These are phyloP conservation scores for Tulasnella sp. DNA, from an alignment of 768 basidiomycete species.

Conservation along the genomic window DNA sequence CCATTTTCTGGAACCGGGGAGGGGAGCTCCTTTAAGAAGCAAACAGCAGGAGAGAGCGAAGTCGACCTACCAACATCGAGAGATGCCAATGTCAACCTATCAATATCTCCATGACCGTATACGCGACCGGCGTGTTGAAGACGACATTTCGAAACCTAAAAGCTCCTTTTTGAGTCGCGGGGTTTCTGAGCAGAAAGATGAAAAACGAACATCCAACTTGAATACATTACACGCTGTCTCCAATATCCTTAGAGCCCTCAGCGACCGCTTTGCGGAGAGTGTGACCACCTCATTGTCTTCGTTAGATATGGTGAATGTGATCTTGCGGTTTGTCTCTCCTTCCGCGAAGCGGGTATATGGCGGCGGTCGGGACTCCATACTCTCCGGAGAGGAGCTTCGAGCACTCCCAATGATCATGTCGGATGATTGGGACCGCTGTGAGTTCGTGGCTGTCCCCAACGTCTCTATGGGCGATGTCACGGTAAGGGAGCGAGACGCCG, in stretches of 20 bases:
- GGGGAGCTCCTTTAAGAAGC: neutral
- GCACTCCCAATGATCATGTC: neutral
- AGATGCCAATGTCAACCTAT: neutral
- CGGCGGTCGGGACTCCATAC: slow-evolving; percentile 2
- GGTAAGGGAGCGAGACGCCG: neutral
- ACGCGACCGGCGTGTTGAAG: slow-evolving; percentile 7
- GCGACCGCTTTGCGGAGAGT: slow-evolving; percentile 13
- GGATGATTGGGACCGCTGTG: neutral
- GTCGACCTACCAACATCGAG: neutral
- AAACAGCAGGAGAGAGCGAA: neutral
- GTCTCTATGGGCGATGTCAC: neutral
- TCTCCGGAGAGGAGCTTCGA: slow-evolving; percentile 5
- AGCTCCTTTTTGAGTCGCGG: neutral
- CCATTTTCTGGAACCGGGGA: slow-evolving; percentile 12
- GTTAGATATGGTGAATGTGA: slow-evolving; percentile 6
- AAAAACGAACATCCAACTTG: slow-evolving; percentile 7
- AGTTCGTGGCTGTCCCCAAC: neutral
- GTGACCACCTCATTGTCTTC: neutral
- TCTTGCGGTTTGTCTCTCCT: slow-evolving; percentile 7
- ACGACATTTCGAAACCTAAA: neutral
- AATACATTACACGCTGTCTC: slow-evolving; percentile 16
- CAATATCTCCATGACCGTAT: slow-evolving; percentile 16
- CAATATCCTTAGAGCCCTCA: neutral
- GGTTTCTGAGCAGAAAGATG: neutral
- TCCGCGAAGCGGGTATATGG: slow-evolving; percentile 7